These are phyloP conservation scores for Melastoma malabathricum DNA, from an alignment of 345 rosid genomes.

Conservation along the genomic window DNA sequence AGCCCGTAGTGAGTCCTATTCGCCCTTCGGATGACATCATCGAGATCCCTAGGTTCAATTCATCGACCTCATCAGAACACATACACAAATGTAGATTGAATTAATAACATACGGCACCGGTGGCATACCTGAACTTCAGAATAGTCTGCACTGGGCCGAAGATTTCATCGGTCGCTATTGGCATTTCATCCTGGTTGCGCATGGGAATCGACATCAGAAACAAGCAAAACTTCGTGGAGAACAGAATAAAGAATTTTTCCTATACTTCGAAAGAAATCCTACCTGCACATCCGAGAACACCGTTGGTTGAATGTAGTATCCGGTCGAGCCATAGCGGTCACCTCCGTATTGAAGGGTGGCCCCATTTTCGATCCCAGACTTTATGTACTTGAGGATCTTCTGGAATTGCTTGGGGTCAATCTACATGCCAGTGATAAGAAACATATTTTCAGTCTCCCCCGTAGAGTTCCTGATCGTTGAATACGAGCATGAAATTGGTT, in stretches of 20 bases:
- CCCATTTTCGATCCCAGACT: conserved; percentile 59
- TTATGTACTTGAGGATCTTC: conserved; percentile 58
- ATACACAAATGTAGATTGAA: too few species aligned
- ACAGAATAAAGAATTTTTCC: background rate
- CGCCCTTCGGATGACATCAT: conserved; percentile 58
- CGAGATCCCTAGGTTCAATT: conserved; percentile 36
- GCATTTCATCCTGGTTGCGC: conserved; percentile 64
- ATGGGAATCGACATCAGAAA: background rate
- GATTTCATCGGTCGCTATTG: conserved; percentile 84
- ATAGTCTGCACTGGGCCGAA: conserved; percentile 96
- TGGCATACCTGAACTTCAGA: conserved; percentile 55
- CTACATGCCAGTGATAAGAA: too few species aligned
- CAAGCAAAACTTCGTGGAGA: too few species aligned
- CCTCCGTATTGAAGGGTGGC: conserved; percentile 90
- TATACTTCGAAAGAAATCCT: background rate
- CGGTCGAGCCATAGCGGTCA: conserved; percentile 44
- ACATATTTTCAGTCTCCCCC: too few species aligned
- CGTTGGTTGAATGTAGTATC: conserved; percentile 80
- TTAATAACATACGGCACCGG: background rate
- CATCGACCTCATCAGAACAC: too few species aligned
- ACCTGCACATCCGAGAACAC: conserved; percentile 89
- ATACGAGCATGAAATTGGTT: too few species aligned
- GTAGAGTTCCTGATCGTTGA: too few species aligned
- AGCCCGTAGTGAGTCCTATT: conserved; percentile 49
- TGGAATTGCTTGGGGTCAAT: conserved; percentile 57